Evolutionary conservation across 768 basidiomycete species (phyloP).

Genomic region (Russula abietina): DNA sequence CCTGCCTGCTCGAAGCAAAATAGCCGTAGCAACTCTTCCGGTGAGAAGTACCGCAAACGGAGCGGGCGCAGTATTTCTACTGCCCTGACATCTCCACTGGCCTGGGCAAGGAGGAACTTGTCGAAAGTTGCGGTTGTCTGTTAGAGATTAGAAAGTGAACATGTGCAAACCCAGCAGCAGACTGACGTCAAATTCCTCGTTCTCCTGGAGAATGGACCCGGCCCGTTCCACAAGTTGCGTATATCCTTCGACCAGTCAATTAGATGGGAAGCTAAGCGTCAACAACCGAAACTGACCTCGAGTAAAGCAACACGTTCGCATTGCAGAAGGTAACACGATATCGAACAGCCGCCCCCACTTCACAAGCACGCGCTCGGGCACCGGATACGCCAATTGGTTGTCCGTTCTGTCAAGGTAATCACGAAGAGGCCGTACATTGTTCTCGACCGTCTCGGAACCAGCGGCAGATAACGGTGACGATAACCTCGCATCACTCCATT

Average conservation of each 20-base stretch:
- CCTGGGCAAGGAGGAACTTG: constrained; percentile 44
- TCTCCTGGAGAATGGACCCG: constrained; percentile 72
- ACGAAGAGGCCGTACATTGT: constrained; percentile 26
- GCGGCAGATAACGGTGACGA: constrained; percentile 7
- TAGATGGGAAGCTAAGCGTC: background rate
- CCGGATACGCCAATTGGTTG: constrained; percentile 26
- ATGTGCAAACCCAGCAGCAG: constrained; percentile 18
- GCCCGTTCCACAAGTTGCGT: constrained; percentile 70
- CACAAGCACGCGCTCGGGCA: constrained; percentile 56
- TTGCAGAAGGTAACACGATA: constrained; percentile 59
- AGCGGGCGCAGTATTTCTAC: constrained; percentile 53
- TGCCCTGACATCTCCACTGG: constrained; percentile 37
- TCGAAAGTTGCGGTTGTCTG: constrained; percentile 61
- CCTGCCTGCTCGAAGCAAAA: constrained; percentile 47
- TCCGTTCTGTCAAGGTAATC: constrained; percentile 39
- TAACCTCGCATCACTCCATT: constrained; percentile 40
- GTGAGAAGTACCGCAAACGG: constrained; percentile 69
- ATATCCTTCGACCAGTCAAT: constrained; percentile 46
- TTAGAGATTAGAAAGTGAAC: background rate
- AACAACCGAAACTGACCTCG: constrained; percentile 43
- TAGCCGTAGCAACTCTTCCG: constrained; percentile 61
- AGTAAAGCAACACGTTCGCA: constrained; percentile 74
- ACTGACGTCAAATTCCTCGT: constrained; percentile 56
- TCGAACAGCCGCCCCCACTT: constrained; percentile 82
- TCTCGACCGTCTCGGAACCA: constrained; percentile 16